Base-by-base conservation (phyloP, 169 alveolate species). In the Perkinsus olseni region DNA sequence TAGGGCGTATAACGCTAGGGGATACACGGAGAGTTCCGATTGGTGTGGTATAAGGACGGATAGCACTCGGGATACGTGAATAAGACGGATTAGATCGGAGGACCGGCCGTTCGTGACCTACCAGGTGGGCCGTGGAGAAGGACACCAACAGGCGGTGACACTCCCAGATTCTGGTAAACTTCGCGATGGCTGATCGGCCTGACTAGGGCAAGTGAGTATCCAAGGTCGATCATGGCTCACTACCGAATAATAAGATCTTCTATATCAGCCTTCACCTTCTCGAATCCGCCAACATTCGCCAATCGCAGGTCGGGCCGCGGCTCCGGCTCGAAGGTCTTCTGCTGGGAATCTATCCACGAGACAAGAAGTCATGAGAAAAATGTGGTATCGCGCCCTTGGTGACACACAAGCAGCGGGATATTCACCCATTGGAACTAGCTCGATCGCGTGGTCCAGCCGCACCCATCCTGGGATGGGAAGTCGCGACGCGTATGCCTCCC, bases 71-170 rank as follows among this genome's bases (percentile, higher is more conserved):
- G n/a, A n/a, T n/a, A n/a, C n/a, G n/a, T n/a, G n/a, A n/a, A n/a
- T n/a, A n/a, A n/a, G n/a, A n/a, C n/a, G n/a, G n/a, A n/a, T n/a
- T n/a, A n/a, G n/a, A n/a, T n/a, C n/a, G n/a, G n/a, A n/a, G n/a
- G n/a, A n/a, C n/a, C n/a, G n/a, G n/a, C n/a, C n/a, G 96, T 34
- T 96, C 38, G 97, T 97, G 11, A 98, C 10, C 34, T 28, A 4
- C 99, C 99, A 0, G 99, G 99, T 3, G 99, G 99, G 8, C 99
- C 99, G 95, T 97, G 98, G 91, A 98, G 94, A 92, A 98, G 95
- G 31, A 98, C 98, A 0, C 99, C 99, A 24, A 97, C 97, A 39
- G 99, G 98, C 38, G 99, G 97, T 34, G 97, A 96, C 28, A 95
- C 95, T n/a, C 98, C 98, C 37, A 98, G 96, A 91, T 95, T 95